Evolutionary conservation across 2,329 filamentous ascomycete genomes (phyloP), one percentile per base, ranked within the genome.

Genomic region (Pyrenochaeta sp.): DNA sequence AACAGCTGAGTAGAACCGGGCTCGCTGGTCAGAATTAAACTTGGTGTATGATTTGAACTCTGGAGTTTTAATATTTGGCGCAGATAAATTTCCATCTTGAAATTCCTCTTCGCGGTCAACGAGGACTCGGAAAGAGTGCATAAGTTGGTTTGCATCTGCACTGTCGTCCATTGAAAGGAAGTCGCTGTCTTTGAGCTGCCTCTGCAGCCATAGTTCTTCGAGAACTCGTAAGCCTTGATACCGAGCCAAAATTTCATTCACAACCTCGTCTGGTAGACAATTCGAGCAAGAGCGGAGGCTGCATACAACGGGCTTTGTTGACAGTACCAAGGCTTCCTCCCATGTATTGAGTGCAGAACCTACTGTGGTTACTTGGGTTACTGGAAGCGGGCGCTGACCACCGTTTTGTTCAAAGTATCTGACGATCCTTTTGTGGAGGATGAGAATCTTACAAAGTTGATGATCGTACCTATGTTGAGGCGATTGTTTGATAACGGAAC

Each of bases 221-320:
- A 71, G 30, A 2, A 62, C 35, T 11, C 58, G 56, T 11, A 71
- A 31, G 1, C 66, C 63, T 49, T 71, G 62, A 37, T 66, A 72
- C 5, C 66, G 54, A 29, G 65, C 58, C 10, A 71, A 20, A 11
- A 69, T 62, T 1, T 68, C 66, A 35, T 60, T 54, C 10, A 69
- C 43, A 7, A 40, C 21, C 6, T 41, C 23, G 18, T 68, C 55
- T 10, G 61, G 52, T n/a, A 63, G 46, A 21, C 51, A 61, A 7
- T 31, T 9, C 14, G 23, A 14, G 36, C 41, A 56, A 20, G 30
- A 20, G 3, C 51, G 44, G 3, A 30, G 43, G 3, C n/a, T 17
- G 32, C 15, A 37, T 37, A 20, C 12, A 20, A 6, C 20, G 18
- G 35, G 3, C 17, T 20, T 7, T 6, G 35, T 56, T 33, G 39